Percentiles rank a stretch among this genome's conserved stretches.
These are phyloP conservation scores for Paecilomyces niveus DNA, from an alignment of 2,329 filamentous ascomycete genomes.

Conservation along the genomic window DNA sequence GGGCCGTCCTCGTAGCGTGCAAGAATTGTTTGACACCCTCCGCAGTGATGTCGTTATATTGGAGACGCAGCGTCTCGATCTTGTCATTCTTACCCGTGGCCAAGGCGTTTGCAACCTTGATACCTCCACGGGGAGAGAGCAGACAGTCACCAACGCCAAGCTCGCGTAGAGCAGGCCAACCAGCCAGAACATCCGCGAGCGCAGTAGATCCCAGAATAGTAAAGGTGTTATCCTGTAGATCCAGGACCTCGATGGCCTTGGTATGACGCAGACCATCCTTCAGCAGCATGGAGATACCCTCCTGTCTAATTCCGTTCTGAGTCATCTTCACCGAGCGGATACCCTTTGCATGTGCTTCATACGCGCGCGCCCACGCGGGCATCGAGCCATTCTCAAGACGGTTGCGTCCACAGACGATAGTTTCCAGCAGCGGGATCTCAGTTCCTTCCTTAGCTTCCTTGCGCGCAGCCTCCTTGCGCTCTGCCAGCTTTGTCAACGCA, in stretches of 20 bases:
- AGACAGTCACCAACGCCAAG: constrained; percentile 86
- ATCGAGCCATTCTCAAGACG: constrained; percentile 93
- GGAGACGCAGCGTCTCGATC: constrained; percentile 72
- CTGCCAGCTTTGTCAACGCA: constrained; percentile 73
- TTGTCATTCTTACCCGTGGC: constrained; percentile 68
- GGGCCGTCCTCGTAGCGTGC: constrained; percentile 56
- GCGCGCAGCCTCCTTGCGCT: constrained; percentile 69
- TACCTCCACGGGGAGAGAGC: constrained; percentile 67
- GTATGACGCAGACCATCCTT: constrained; percentile 70
- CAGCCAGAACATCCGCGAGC: constrained; percentile 64
- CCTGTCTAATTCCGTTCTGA: constrained; percentile 92
- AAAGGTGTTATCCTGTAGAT: constrained; percentile 97
- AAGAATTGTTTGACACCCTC: constrained; percentile 66
- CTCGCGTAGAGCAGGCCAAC: constrained; percentile 71
- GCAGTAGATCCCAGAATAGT: constrained; percentile 72
- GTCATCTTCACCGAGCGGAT: constrained; percentile 92
- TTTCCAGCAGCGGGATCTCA: constrained; percentile 77
- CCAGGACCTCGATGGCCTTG: constrained; percentile 63
- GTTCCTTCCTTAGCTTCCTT: constrained; percentile 56
- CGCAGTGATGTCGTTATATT: constrained; percentile 90
- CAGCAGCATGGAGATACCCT: constrained; percentile 79
- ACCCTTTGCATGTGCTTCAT: constrained; percentile 67
- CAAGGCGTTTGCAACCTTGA: constrained; percentile 67
- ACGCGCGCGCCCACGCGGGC: constrained; percentile 87
- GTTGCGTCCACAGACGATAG: constrained; percentile 95